Conservation (phyloP, 2,329 filamentous ascomycete species). For the Nothophoma quercina region DNA sequence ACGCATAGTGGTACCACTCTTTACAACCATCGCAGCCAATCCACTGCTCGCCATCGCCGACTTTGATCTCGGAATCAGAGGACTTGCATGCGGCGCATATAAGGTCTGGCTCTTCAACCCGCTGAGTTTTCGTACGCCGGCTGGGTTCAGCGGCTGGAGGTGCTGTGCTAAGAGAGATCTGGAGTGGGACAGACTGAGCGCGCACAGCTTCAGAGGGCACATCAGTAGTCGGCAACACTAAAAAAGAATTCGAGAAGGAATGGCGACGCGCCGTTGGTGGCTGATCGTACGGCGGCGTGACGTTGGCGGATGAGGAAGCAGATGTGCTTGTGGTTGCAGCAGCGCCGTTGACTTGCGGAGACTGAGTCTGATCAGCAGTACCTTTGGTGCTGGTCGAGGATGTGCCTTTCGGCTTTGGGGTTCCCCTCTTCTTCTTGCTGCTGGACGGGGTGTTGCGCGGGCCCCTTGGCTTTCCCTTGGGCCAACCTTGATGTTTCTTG, state of each 20-base stretch:
- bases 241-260: slow-evolving; percentile 36
- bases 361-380: slow-evolving; percentile 41
- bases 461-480: slow-evolving; percentile 56
- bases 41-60: slow-evolving; percentile 67
- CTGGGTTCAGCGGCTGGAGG: slow-evolving; percentile 17
- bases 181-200: slow-evolving; percentile 44
- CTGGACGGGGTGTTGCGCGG: slow-evolving; percentile 45
- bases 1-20: slow-evolving; percentile 72
- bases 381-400: slow-evolving; percentile 24
- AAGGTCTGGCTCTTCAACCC: slow-evolving; percentile 49
- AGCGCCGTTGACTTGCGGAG: slow-evolving; percentile 40
- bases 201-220: slow-evolving; percentile 22
- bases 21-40: slow-evolving; percentile 74
- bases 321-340: slow-evolving; percentile 33
- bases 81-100: slow-evolving; percentile 66
- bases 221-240: slow-evolving; percentile 11
- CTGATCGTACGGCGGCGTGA: slow-evolving; percentile 18
- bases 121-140: slow-evolving; percentile 19
- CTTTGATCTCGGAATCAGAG: slow-evolving; percentile 60
- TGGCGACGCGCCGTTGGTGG: slow-evolving; percentile 27
- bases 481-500: slow-evolving; percentile 52
- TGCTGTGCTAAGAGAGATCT: slow-evolving; percentile 22
- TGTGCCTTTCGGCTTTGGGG: slow-evolving; percentile 43
- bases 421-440: slow-evolving; percentile 52
- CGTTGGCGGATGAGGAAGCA: slow-evolving; percentile 7